These are phyloP conservation scores for Epichloe gansuensis DNA, from an alignment of 2,329 filamentous ascomycete genomes.

Conservation along the genomic window DNA sequence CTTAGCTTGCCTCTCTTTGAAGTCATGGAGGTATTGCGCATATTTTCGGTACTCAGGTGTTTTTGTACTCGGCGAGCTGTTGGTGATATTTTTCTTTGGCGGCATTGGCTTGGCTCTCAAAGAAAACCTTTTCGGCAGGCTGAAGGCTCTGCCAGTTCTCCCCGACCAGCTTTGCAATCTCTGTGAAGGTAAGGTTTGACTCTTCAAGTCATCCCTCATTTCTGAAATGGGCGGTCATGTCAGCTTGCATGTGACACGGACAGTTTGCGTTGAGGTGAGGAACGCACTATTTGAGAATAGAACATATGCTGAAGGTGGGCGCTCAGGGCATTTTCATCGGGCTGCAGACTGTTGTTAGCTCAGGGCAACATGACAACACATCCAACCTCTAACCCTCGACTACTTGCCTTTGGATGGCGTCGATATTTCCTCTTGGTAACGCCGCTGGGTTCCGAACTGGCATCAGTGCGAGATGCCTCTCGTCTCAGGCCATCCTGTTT, in stretches of 20 bases:
- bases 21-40: slow-evolving; percentile 60
- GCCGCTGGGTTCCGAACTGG: slow-evolving; percentile 29
- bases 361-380: background rate
- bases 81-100: slow-evolving; percentile 68
- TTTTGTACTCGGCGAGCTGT: slow-evolving; percentile 62
- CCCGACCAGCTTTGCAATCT: slow-evolving; percentile 72
- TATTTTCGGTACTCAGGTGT: slow-evolving; percentile 59
- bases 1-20: slow-evolving; percentile 59
- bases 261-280: background rate
- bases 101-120: slow-evolving; percentile 56
- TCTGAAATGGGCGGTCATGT: slow-evolving; percentile 32
- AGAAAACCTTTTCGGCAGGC: slow-evolving; percentile 55
- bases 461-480: slow-evolving; percentile 36
- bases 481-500: slow-evolving; percentile 41
- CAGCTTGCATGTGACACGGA: background rate
- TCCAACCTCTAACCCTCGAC: background rate
- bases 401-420: slow-evolving; percentile 57
- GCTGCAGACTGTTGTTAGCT: slow-evolving; percentile 25
- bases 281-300: slow-evolving; percentile 72
- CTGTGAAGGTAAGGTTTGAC: slow-evolving; percentile 65
- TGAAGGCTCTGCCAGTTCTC: slow-evolving; percentile 69
- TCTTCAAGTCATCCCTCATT: slow-evolving; percentile 67
- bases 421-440: slow-evolving; percentile 62
- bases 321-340: slow-evolving; percentile 68
- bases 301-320: slow-evolving; percentile 73